Conservation (phyloP, 768 basidiomycete species). For the Glaciozyma martinii region DNA sequence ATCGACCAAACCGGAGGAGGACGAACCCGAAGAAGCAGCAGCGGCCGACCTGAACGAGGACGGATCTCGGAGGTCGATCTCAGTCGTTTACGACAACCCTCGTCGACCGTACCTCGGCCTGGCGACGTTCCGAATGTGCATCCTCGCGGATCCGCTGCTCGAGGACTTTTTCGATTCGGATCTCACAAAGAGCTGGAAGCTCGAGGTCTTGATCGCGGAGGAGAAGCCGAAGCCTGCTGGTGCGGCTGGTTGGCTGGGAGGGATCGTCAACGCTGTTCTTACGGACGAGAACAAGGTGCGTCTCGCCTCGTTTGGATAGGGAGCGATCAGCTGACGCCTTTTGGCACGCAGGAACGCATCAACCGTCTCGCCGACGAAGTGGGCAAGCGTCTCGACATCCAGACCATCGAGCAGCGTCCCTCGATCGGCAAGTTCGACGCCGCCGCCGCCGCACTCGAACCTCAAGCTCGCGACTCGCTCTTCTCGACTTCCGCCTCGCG, state of each 20-base stretch:
- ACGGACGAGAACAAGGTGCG: slow-evolving; percentile 68
- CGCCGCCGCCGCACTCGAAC: slow-evolving; percentile 56
- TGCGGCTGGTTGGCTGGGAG: slow-evolving; percentile 50
- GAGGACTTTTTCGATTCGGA: slow-evolving; percentile 96
- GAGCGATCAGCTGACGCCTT: too few relatives aligned
- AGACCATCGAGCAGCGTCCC: slow-evolving; percentile 59
- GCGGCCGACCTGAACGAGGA: slow-evolving; percentile 1
- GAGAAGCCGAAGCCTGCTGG: slow-evolving; percentile 42
- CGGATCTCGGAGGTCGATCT: slow-evolving; percentile 24
- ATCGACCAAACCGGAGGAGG: slow-evolving; percentile 21
- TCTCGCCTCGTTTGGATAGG: too few relatives aligned
- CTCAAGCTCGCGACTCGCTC: slow-evolving; percentile 76
- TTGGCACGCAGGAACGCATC: slow-evolving; percentile 55
- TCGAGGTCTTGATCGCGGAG: slow-evolving; percentile 50
- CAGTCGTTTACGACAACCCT: slow-evolving; percentile 35
- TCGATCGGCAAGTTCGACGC: slow-evolving; percentile 77
- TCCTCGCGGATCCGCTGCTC: slow-evolving; percentile 88
- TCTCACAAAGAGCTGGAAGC: slow-evolving; percentile 70
- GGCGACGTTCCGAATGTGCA: slow-evolving; percentile 97
- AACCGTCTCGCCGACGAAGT: slow-evolving; percentile 88
- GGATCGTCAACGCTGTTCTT: slow-evolving; percentile 79
- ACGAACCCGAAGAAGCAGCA: background rate
- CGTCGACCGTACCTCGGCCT: slow-evolving; percentile 59
- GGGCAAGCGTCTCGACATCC: slow-evolving; percentile 86
- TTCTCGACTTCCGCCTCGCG: slow-evolving; percentile 40